Conservation (phyloP, 495 filamentous ascomycete species). For the Tricharina praecox region DNA sequence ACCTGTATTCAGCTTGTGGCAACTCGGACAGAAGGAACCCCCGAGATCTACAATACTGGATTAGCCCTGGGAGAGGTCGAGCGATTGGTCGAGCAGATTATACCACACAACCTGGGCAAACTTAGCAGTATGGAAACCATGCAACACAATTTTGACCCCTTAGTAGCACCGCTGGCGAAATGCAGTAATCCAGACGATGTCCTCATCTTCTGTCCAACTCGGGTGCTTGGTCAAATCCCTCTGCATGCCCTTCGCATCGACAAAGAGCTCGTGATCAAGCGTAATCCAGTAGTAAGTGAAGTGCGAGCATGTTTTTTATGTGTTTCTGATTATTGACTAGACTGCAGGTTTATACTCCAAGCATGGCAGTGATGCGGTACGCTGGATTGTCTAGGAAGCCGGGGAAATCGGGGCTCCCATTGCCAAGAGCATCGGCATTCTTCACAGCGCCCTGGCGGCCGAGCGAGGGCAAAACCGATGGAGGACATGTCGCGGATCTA, state of each 20-base stretch:
- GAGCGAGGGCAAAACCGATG: not conserved
- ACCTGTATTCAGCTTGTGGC: not conserved
- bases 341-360: not conserved
- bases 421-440: not conserved
- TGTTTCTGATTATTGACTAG: not conserved
- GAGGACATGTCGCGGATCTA: not conserved
- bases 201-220: slow-evolving; percentile 6
- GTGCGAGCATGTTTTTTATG: too few species aligned
- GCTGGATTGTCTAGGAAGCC: not conserved
- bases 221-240: slow-evolving; percentile 5
- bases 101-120: not conserved
- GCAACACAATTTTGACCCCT: too few species aligned
- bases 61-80: not conserved
- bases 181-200: slow-evolving; percentile 8
- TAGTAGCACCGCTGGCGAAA: not conserved
- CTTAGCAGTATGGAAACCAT: too few species aligned
- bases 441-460: not conserved
- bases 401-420: not conserved
- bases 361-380: not conserved
- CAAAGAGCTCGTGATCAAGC: slow-evolving; percentile 1
- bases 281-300: too few species aligned
- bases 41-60: not conserved
- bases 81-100: not conserved
- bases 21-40: not conserved
- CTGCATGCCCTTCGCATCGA: slow-evolving; percentile 7